Evolutionary conservation across 768 basidiomycete genomes (phyloP), one percentile per base, ranked within the genome.

Genomic region (Phlebiopsis gigantea): DNA sequence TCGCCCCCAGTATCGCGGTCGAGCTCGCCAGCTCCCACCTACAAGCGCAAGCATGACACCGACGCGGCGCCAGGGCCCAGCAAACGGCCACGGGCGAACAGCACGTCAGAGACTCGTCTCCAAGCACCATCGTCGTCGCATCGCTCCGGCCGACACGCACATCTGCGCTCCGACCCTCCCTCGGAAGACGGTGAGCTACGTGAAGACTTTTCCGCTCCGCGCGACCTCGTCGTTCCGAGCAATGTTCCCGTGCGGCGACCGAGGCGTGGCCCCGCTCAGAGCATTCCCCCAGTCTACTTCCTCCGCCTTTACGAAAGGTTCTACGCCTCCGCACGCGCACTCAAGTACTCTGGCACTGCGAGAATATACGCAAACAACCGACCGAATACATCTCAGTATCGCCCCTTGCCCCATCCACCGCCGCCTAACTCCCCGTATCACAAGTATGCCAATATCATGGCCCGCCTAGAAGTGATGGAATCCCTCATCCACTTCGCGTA

Each of bases 401-500:
- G 79, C 17, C 80, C 87, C 6, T 73, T 90, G 12, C 69, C 74
- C 4, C 75, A 81, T 61, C 87, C 90, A 2, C 87, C 88, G 5
- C 75, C 79, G 5, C 77, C 80, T 10, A 79, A 79, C 59, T 88
- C 88, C 0, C 72, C 79, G 34, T 92, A 92, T 68, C 85, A 90
- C 69, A 87, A 85, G 67, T 78, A 83, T 61, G 88, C 87, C 19
- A 83, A 83, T 21, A 72, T 89, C 61, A 86, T 92, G 65, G 87
- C 88, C 26, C 80, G 88, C 24, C 77, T 92, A 19, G 90, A 92
- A 68, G 83, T 89, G 46, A 72, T 90, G 41, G 90, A 93, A 69
- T 87, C 90, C 43, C 79, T 93, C 56, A 75, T 93, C 43, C 88
- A 87, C 71, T 93, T 93, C 72, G 82, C 87, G 4, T 94, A 90